Evolutionary conservation across 805 yeast species (phyloP).

Genomic region (Scheffersomyces amazonensis): DNA sequence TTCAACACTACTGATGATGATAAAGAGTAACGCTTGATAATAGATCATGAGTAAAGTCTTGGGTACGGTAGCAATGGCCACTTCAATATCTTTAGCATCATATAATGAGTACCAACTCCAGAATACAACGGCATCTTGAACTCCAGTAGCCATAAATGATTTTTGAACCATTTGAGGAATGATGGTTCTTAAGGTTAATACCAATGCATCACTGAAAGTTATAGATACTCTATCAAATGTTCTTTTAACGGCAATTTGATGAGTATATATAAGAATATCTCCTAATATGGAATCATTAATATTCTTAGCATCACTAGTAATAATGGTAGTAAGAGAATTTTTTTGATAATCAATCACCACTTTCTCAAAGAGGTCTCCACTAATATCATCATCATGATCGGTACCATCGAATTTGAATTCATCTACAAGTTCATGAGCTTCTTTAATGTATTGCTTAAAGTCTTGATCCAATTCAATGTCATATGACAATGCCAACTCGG

Average conservation of each 20-base stretch:
- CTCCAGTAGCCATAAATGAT: slow-evolving; percentile 15
- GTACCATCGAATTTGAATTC: slow-evolving; percentile 15
- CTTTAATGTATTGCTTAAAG: slow-evolving; percentile 33
- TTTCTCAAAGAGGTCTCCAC: slow-evolving; percentile 38
- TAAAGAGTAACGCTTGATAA: slow-evolving; percentile 27
- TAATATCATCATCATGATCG: slow-evolving; percentile 19
- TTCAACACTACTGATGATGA: slow-evolving; percentile 8
- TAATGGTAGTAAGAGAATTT: slow-evolving; percentile 22
- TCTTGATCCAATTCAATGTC: slow-evolving; percentile 57
- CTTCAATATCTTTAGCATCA: slow-evolving; percentile 15
- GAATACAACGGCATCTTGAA: slow-evolving; percentile 27
- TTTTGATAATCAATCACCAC: slow-evolving; percentile 42
- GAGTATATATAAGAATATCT: slow-evolving; percentile 15
- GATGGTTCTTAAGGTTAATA: slow-evolving; percentile 22
- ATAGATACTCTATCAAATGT: slow-evolving; percentile 11
- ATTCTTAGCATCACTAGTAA: slow-evolving; percentile 20
- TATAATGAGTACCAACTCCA: slow-evolving; percentile 40
- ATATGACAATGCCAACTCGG: slow-evolving; percentile 52
- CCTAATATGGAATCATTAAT: slow-evolving; percentile 32
- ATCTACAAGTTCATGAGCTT: slow-evolving; percentile 42
- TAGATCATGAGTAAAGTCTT: slow-evolving; percentile 24
- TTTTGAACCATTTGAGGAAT: slow-evolving; percentile 35
- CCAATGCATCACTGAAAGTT: slow-evolving; percentile 19
- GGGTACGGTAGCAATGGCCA: slow-evolving; percentile 31
- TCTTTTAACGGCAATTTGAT: slow-evolving; percentile 13